Evolutionary conservation across 2,329 filamentous ascomycete genomes (phyloP), one percentile per base, ranked within the genome.

Genomic region (Epichloe brachyelytri): DNA sequence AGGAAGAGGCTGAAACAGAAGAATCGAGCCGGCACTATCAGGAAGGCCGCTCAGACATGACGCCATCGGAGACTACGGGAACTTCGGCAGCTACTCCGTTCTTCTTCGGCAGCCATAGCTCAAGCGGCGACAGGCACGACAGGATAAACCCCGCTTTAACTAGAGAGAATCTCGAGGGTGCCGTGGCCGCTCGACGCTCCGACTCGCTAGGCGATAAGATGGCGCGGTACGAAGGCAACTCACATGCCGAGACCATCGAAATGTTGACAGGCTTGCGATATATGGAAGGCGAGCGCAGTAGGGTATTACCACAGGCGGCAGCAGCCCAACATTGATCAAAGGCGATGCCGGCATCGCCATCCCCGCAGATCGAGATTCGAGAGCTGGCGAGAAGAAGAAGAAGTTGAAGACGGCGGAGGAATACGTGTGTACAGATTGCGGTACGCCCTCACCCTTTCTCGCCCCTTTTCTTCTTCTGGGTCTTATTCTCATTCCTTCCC

Each of bases 391-490:
- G 54, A 90, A 95, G 68, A 94, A 94, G 73, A 86, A 86, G 73
- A 95, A 95, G 65, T 72, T 88, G 45, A 95, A 95, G 65, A 76
- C 80, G 22, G 77, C 78, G 1, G 82, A 95, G 62, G 90, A 96
- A 72, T 96, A 96, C 63, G 88, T 95, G 38, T 97, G 91, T 67
- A 91, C 88, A 1, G 91, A 96, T 66, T 97, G 91, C 68, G 90
- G 91, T 73, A 71, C 56, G 77, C 71, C 11, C 26, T 30, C 26
- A 10, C 26, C 19, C 38, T 12, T 26, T 47, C 14, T 30, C 4
- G 6, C 26, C 15, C 22, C 39, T 50, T 11, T 43, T 36, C 5
- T 17, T 30, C 11, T 10, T 30, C 20, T 30, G 15, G 34, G 12
- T 14, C 14, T 22, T 20, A 12, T 7, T 12, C 17, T 19, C 8